Conservation (phyloP, 768 basidiomycete species). For the Xerocomus brunneocitrinus region DNA sequence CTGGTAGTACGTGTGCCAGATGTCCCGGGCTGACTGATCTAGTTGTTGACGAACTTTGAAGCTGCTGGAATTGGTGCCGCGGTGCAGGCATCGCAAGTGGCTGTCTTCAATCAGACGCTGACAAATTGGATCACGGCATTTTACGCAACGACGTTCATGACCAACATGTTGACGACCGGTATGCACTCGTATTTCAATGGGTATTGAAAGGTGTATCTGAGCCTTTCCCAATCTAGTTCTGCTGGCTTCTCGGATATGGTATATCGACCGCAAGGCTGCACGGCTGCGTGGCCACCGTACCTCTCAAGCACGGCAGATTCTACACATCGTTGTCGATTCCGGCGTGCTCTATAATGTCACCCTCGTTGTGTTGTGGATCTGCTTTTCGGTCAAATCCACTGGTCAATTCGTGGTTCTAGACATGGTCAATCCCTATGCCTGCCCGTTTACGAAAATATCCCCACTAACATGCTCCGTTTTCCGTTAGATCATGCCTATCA, state of each 20-base stretch:
- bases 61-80: constrained; percentile 1
- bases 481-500: constrained; percentile 9
- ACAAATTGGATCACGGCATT: constrained; percentile 32
- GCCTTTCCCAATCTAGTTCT: constrained; percentile 8
- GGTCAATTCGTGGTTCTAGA: constrained; percentile 33
- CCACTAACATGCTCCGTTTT: background rate
- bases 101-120: constrained; percentile 21
- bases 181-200: background rate
- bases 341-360: constrained; percentile 34
- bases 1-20: constrained; percentile 13
- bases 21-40: constrained; percentile 5
- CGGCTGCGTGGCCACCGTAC: constrained; percentile 6
- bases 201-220: background rate
- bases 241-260: constrained; percentile 25
- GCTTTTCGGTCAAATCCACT: constrained; percentile 24
- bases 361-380: constrained; percentile 28
- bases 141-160: constrained; percentile 27
- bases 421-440: constrained; percentile 18
- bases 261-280: constrained; percentile 18
- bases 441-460: background rate
- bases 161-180: constrained; percentile 31
- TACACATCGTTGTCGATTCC: constrained; percentile 32
- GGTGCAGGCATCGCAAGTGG: constrained; percentile 1
- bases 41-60: background rate
- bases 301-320: constrained; percentile 1